Evolutionary conservation across 2,329 filamentous ascomycete species (phyloP).

Genomic region (Sphaceloma murrayae): DNA sequence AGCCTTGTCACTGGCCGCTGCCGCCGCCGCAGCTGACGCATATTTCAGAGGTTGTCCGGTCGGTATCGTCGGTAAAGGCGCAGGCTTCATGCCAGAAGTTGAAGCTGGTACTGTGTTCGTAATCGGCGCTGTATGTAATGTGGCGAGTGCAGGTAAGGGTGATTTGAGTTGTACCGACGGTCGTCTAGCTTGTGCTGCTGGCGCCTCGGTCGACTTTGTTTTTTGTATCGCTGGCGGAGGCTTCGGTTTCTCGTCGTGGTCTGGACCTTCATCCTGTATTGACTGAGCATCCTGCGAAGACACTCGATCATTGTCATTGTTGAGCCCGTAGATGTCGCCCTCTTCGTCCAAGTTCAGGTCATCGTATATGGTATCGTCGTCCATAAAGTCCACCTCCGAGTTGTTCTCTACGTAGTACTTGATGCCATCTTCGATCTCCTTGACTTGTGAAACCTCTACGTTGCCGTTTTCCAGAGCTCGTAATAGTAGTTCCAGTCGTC

Average conservation of each 20-base stretch:
- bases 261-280: constrained; percentile 69
- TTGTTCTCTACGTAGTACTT: constrained; percentile 91
- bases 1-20: constrained; percentile 81
- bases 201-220: constrained; percentile 49
- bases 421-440: constrained; percentile 82
- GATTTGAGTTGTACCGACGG: constrained; percentile 90
- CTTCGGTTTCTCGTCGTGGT: constrained; percentile 37
- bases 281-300: constrained; percentile 96
- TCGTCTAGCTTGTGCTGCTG: constrained; percentile 50
- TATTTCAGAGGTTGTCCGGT: constrained; percentile 92
- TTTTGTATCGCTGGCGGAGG: constrained; percentile 40
- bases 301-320: constrained; percentile 67
- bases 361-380: constrained; percentile 92
- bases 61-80: constrained; percentile 70
- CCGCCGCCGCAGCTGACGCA: constrained; percentile 87
- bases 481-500: constrained; percentile 81
- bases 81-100: constrained; percentile 73
- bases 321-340: constrained; percentile 77
- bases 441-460: constrained; percentile 78
- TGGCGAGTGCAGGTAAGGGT: constrained; percentile 83
- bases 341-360: constrained; percentile 88
- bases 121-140: constrained; percentile 65
- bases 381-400: constrained; percentile 78
- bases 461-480: constrained; percentile 87
- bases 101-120: constrained; percentile 49